A percentile compares a stretch with the other conserved stretches of the same genome.
Evolutionary conservation across 768 basidiomycete genomes (phyloP).

Genomic region (Boletales sp.): DNA sequence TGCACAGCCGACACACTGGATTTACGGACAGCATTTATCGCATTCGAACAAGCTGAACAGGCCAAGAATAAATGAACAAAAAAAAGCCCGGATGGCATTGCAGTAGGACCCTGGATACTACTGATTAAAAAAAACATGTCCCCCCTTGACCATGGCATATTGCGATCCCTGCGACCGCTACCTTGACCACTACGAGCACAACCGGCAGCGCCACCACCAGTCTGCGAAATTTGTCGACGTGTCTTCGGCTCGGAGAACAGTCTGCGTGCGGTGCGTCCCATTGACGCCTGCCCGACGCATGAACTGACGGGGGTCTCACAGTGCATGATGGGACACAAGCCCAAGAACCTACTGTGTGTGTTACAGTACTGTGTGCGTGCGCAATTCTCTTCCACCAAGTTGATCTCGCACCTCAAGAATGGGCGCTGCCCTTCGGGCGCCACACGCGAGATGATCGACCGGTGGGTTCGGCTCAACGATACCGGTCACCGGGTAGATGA

Average conservation of each 20-base stretch:
- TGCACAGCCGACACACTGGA: too few relatives aligned
- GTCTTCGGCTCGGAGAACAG: constrained; percentile 34
- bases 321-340: too few relatives aligned
- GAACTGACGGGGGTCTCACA: too few relatives aligned
- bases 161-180: constrained; percentile 39
- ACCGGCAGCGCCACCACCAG: constrained; percentile 41
- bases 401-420: constrained; percentile 61
- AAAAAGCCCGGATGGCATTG: too few relatives aligned
- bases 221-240: constrained; percentile 42
- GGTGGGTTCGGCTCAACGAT: constrained; percentile 42
- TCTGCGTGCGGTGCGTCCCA: constrained; percentile 15
- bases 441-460: constrained; percentile 33
- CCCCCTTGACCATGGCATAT: constrained; percentile 19
- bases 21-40: too few relatives aligned
- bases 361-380: constrained; percentile 39
- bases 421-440: constrained; percentile 54
- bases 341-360: constrained; percentile 35
- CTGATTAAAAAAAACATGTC: not conserved
- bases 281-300: not conserved
- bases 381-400: constrained; percentile 44
- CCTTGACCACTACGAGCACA: constrained; percentile 45
- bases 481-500: constrained; percentile 49
- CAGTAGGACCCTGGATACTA: not conserved
- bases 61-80: too few relatives aligned
- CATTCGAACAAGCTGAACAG: too few relatives aligned